A percentile compares a stretch with the other conserved stretches of the same genome.
Conservation (phyloP, 441 rosid species). For the Oxalis stricta region DNA sequence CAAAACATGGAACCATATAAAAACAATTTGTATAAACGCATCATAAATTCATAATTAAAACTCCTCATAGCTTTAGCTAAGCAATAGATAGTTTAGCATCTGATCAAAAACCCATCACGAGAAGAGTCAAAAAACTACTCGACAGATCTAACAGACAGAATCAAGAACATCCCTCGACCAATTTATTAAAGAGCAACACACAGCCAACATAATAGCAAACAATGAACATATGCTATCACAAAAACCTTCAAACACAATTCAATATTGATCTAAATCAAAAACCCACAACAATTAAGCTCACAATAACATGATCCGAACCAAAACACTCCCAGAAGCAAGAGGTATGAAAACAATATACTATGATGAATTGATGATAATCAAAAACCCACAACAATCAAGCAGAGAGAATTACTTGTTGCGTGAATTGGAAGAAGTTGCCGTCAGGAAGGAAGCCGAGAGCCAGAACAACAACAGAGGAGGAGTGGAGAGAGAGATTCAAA, state of each 20-base stretch:
- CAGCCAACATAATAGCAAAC: background rate
- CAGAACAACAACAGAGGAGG: constrained; percentile 10
- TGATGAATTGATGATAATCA: background rate
- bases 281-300: constrained; percentile 6
- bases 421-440: constrained; percentile 6
- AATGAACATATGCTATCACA: constrained; percentile 4
- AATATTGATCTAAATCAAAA: constrained; percentile 7
- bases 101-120: background rate
- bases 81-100: no score
- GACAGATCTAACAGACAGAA: background rate
- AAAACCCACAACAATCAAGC: constrained; percentile 9
- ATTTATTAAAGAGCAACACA: background rate
- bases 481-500: constrained; percentile 16
- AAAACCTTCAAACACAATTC: background rate
- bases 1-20: no score
- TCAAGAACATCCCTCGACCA: background rate
- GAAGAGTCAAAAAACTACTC: background rate
- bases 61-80: no score
- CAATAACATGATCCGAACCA: constrained; percentile 15
- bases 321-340: constrained; percentile 3
- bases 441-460: background rate
- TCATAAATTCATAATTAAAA: no score
- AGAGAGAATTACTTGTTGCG: constrained; percentile 11
- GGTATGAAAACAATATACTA: background rate
- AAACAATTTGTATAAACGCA: no score